Percentiles rank a stretch among this genome's conserved stretches.
Evolutionary conservation across 2,329 filamentous ascomycete genomes (phyloP).

Genomic region (Pochonia chlamydosporia): DNA sequence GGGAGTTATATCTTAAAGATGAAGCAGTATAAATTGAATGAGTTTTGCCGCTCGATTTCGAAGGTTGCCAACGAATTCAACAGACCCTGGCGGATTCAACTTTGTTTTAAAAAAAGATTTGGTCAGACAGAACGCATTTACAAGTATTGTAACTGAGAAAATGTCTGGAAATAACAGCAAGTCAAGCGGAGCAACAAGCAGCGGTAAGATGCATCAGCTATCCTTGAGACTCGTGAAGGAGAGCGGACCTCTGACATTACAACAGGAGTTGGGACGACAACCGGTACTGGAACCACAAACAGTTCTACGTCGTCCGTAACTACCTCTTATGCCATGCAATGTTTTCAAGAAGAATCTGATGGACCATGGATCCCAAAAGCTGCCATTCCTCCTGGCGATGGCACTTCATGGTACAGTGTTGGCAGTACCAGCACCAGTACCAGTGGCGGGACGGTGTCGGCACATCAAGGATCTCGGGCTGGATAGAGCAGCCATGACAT

Average conservation of each 20-base stretch:
- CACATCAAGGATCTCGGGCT: not conserved
- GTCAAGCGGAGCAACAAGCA: not conserved
- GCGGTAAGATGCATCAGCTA: not conserved
- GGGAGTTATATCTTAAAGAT: too few species aligned
- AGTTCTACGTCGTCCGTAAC: not conserved
- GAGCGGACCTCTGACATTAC: not conserved
- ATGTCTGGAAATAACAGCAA: not conserved
- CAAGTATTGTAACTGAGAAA: too few species aligned
- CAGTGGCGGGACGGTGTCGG: not conserved
- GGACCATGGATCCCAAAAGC: conserved; percentile 6
- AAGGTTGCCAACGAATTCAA: not conserved
- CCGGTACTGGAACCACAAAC: not conserved
- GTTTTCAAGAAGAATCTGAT: conserved; percentile 2
- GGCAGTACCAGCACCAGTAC: not conserved
- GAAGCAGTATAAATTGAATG: not conserved
- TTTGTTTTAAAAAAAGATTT: too few species aligned
- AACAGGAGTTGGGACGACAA: not conserved
- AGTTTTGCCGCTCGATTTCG: not conserved
- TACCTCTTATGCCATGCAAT: conserved; percentile 2
- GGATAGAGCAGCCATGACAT: not conserved
- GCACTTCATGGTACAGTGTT: not conserved
- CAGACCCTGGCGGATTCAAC: too few species aligned
- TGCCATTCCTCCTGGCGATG: not conserved
- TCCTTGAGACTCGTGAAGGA: not conserved
- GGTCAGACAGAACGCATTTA: too few species aligned